Evolutionary conservation across 805 yeast species (phyloP), one percentile per base, ranked within the genome.

Genomic region (Barnettozyma pratensis): DNA sequence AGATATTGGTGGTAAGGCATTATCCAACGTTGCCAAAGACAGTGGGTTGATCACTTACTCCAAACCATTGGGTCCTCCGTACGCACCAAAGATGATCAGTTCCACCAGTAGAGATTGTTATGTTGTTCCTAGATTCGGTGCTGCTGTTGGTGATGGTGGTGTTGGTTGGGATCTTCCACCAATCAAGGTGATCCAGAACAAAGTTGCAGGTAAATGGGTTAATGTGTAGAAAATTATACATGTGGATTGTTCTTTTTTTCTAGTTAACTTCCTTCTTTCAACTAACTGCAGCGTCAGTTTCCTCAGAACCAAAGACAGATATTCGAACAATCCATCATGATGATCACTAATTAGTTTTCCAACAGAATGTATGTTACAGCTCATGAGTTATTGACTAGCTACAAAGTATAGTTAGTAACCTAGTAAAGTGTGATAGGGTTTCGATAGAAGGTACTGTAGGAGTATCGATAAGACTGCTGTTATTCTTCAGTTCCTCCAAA

Each of bases 121-220:
- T 68, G 97, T 91, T 12, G 83, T 89, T 44, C 97, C 98, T 1
- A 70, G 97, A 48, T 81, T 87, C 61, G 97, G 97, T 4, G 91
- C 95, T 9, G 75, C 81, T 6, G 72, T 84, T 39, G 96, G 96
- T 9, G 75, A 81, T 38, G 97, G 96, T 25, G 87, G 88, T 26
- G 73, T 85, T 29, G 96, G 96, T 7, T 92, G 97, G 96, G 97
- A 92, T 58, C 67, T 92, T 45, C 96, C 94, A 7, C 86, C 83
- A 3, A 71, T 84, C 29, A 84, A 88, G 62, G 94, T 90, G 3
- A 71, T 71, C 1, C 97, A 92, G 63, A 74, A 71, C 51, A 87
- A 84, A 60, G 64, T 71, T 6, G 67, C 75, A 35, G 94, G 95
- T 0, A 71, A 70, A 30, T 92, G 97, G 97, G 49, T 60, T 27